Conservation (phyloP, 1,284 basidiomycete genomes). For the Apiotrichum sp. region DNA sequence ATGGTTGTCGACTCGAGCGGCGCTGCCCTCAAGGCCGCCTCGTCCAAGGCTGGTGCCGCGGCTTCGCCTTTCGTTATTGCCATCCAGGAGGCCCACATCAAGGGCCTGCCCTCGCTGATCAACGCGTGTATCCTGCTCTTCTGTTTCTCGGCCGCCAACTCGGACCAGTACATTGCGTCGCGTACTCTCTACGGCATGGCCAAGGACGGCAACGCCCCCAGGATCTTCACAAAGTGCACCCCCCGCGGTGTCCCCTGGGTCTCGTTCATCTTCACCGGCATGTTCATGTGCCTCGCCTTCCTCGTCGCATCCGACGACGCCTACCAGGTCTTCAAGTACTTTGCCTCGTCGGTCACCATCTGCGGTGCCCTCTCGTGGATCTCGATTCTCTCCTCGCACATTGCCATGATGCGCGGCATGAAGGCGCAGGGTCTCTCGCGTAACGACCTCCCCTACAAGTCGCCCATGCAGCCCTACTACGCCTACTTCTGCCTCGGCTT, state of each 20-base stretch:
- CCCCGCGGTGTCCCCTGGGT: conserved; percentile 49
- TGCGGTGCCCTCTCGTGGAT: conserved; percentile 68
- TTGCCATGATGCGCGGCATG: conserved; percentile 65
- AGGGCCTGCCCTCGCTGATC: conserved; percentile 48
- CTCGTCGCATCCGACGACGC: conserved; percentile 25
- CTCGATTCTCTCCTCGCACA: conserved; percentile 62
- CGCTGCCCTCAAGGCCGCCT: conserved; percentile 7
- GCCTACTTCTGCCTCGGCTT: conserved; percentile 53
- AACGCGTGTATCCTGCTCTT: conserved; percentile 44
- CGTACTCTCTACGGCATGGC: conserved; percentile 54
- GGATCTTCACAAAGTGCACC: conserved; percentile 49
- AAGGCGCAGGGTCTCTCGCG: conserved; percentile 61
- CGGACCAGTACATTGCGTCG: conserved; percentile 54
- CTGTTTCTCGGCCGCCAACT: conserved; percentile 54
- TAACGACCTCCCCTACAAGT: conserved; percentile 62
- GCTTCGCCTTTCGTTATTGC: conserved; percentile 73
- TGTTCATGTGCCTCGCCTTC: conserved; percentile 44
- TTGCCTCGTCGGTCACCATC: conserved; percentile 62
- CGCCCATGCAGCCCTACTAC: conserved; percentile 43
- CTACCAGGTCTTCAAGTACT: conserved; percentile 58
- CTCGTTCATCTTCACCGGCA: conserved; percentile 42
- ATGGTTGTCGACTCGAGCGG: conserved; percentile 51
- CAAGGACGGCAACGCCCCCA: conserved; percentile 52
- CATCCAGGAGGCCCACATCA: conserved; percentile 47
- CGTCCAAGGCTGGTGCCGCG: conserved; percentile 50